phyloP scores from a whole-genome alignment of 257 asterid species.

The Lycium barbarum region DNA sequence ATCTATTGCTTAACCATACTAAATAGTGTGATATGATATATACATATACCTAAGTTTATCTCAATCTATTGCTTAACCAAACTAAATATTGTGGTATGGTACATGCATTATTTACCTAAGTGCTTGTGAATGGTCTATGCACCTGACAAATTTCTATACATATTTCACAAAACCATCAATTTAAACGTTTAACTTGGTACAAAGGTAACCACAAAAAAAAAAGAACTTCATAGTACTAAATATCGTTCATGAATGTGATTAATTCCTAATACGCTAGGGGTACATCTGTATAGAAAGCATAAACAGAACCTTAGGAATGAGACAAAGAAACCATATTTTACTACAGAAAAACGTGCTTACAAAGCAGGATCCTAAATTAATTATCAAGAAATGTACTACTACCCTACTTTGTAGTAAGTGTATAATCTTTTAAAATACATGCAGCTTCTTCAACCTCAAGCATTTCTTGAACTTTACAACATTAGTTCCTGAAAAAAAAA shows the following conservation, averaged over 20 bases:
- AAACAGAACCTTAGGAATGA: neutral
- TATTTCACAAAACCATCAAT: neutral
- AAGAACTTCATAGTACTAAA: neutral
- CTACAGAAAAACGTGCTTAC: neutral
- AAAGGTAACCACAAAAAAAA: neutral
- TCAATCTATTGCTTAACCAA: too few species aligned
- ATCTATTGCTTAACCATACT: neutral
- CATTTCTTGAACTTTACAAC: neutral
- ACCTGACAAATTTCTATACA: neutral
- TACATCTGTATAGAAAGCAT: neutral
- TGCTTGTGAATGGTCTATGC: slow-evolving; percentile 10
- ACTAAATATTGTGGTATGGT: too few species aligned
- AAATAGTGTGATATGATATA: neutral
- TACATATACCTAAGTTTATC: neutral
- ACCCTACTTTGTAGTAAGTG: neutral
- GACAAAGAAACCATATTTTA: neutral
- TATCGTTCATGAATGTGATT: slow-evolving; percentile 13
- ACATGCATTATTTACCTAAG: neutral
- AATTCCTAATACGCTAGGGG: neutral
- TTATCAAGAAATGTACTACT: neutral
- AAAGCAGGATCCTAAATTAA: neutral
- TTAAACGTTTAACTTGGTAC: neutral
- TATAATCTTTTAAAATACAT: slow-evolving; percentile 1
- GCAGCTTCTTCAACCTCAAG: neutral
- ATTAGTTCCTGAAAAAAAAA: neutral